Percentiles rank a stretch among this genome's conserved stretches.
These are phyloP conservation scores for Pichia sp. DNA, from an alignment of 1,139 yeast species.

Conservation along the genomic window DNA sequence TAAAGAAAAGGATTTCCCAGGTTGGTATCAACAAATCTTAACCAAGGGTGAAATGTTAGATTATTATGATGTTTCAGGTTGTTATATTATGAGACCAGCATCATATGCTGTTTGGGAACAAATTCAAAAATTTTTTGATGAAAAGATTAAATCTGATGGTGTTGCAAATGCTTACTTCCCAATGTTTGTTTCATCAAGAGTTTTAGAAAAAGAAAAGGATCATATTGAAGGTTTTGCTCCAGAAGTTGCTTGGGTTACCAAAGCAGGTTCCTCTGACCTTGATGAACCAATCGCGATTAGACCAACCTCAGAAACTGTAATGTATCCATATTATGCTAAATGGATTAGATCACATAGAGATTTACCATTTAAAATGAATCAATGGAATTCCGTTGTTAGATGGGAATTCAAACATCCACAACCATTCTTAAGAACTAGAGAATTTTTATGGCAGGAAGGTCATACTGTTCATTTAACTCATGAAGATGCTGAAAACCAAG, in stretches of 20 bases:
- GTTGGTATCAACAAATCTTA: slow-evolving; percentile 95
- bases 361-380: slow-evolving; percentile 90
- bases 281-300: slow-evolving; percentile 99
- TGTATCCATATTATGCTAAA: slow-evolving; percentile 98
- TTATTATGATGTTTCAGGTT: slow-evolving; percentile 97
- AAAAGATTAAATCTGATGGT: slow-evolving; percentile 74
- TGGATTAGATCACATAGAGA: slow-evolving; percentile 99
- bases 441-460: slow-evolving; percentile 99
- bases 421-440: slow-evolving; percentile 97
- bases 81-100: slow-evolving; percentile 95
- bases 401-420: slow-evolving; percentile 99
- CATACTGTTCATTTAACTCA: slow-evolving; percentile 92
- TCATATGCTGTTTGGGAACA: slow-evolving; percentile 94
- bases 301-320: slow-evolving; percentile 98
- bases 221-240: slow-evolving; percentile 99
- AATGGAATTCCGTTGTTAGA: slow-evolving; percentile 99
- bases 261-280: slow-evolving; percentile 87
- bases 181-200: slow-evolving; percentile 91
- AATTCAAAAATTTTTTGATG: slow-evolving; percentile 84
- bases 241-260: slow-evolving; percentile 99
- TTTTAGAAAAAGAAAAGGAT: slow-evolving; percentile 95
- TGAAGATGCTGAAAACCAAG: slow-evolving; percentile 79
- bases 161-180: slow-evolving; percentile 97
- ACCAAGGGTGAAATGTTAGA: slow-evolving; percentile 98
- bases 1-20: slow-evolving; percentile 84